phyloP scores from a whole-genome alignment of 1,139 yeast genomes.

The Blastobotrys raffinosifermentans region DNA sequence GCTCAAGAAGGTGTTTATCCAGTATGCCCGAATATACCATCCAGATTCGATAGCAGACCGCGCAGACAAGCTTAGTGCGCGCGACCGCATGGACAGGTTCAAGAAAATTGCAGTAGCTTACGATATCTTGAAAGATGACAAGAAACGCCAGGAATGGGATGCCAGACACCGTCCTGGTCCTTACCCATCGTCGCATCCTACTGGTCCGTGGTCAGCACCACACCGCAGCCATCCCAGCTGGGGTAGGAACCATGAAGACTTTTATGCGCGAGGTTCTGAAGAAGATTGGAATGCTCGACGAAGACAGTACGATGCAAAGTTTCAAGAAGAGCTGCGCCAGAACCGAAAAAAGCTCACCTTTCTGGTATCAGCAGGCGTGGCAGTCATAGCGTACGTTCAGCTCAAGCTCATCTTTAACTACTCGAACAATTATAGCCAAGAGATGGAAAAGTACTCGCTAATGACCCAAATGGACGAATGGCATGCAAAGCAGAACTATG shows the following conservation, averaged over 20 bases:
- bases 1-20: slow-evolving; percentile 53
- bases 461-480: slow-evolving; percentile 22
- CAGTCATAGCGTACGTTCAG: slow-evolving; percentile 26
- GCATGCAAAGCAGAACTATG: slow-evolving; percentile 23
- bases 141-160: slow-evolving; percentile 42
- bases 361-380: slow-evolving; percentile 20
- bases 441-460: slow-evolving; percentile 18
- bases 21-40: slow-evolving; percentile 74
- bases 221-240: background rate
- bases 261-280: slow-evolving; percentile 10
- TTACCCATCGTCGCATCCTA: background rate
- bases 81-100: slow-evolving; percentile 48
- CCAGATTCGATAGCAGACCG: no score
- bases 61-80: no score
- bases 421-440: slow-evolving; percentile 20
- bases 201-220: slow-evolving; percentile 3
- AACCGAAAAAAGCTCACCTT: slow-evolving; percentile 26
- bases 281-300: slow-evolving; percentile 4
- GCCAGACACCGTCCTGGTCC: slow-evolving; percentile 6
- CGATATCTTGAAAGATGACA: slow-evolving; percentile 56
- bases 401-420: slow-evolving; percentile 21
- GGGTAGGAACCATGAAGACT: slow-evolving; percentile 5
- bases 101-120: slow-evolving; percentile 71
- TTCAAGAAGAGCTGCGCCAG: slow-evolving; percentile 26
- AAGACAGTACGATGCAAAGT: slow-evolving; percentile 22